Evolutionary conservation across 2,329 filamentous ascomycete genomes (phyloP).

Genomic region (Colletotrichum shisoi): DNA sequence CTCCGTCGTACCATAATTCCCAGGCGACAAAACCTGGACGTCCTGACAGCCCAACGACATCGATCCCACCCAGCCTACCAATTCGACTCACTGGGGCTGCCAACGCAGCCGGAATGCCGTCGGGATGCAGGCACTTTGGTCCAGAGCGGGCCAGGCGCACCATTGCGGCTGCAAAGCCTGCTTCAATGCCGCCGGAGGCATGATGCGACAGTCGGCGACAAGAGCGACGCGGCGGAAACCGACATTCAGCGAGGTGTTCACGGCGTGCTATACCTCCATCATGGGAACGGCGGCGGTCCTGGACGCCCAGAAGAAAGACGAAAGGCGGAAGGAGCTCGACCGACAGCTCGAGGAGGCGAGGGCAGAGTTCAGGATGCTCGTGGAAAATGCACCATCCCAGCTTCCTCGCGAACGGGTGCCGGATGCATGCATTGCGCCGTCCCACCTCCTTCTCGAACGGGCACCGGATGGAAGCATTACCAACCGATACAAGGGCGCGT

Average conservation of each 20-base stretch:
- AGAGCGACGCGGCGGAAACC: constrained; percentile 59
- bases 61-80: constrained; percentile 15
- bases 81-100: constrained; percentile 31
- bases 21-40: constrained; percentile 15
- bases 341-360: constrained; percentile 64
- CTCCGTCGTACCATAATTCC: constrained; percentile 28
- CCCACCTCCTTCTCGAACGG: constrained; percentile 20
- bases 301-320: constrained; percentile 67
- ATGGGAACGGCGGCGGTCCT: constrained; percentile 70
- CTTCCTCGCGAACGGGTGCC: constrained; percentile 39
- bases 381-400: constrained; percentile 45
- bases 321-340: constrained; percentile 68
- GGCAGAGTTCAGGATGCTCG: constrained; percentile 54
- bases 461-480: constrained; percentile 43
- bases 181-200: constrained; percentile 57
- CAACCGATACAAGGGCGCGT: constrained; percentile 32
- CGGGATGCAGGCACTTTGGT: constrained; percentile 74
- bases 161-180: constrained; percentile 71
- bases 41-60: constrained; percentile 8
- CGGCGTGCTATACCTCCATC: constrained; percentile 72
- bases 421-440: constrained; percentile 40
- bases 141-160: constrained; percentile 69
- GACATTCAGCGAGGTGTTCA: constrained; percentile 64
- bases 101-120: constrained; percentile 46
- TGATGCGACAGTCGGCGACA: constrained; percentile 61